A percentile compares a stretch with the other conserved stretches of the same genome.
phyloP scores from a whole-genome alignment of 306 rosid genomes.

The Alnus glutinosa region DNA sequence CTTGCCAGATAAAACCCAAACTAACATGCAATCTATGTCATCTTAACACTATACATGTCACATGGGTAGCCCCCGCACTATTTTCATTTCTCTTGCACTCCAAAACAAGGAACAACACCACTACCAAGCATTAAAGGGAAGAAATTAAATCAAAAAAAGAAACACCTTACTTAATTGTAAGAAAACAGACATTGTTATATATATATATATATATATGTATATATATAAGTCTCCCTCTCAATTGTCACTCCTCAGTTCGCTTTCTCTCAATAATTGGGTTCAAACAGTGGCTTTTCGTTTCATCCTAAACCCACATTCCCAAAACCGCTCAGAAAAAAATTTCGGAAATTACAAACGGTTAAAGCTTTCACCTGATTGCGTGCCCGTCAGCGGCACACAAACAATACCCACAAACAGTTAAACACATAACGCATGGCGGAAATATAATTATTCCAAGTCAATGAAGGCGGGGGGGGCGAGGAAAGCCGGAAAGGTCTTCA shows the following conservation, averaged over 20 bases:
- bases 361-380: conserved; percentile 15
- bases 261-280: conserved; percentile 10
- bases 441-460: conserved; percentile 1
- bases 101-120: conserved; percentile 43
- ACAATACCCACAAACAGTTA: no score
- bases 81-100: conserved; percentile 51
- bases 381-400: background rate
- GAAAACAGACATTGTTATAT: background rate
- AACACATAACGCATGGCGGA: no score
- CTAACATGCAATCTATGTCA: conserved; percentile 60
- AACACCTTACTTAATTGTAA: no score
- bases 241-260: conserved; percentile 3
- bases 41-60: conserved; percentile 61
- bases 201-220: background rate
- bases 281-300: conserved; percentile 28
- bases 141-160: background rate
- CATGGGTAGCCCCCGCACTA: conserved; percentile 57
- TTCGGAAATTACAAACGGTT: no score
- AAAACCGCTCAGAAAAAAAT: background rate
- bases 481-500: no score
- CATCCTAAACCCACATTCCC: conserved; percentile 18
- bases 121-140: background rate
- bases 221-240: background rate
- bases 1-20: conserved; percentile 50
- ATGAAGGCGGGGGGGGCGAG: background rate